Base-by-base conservation (phyloP, 1,284 basidiomycete genomes). In the Ustilago sp. region DNA sequence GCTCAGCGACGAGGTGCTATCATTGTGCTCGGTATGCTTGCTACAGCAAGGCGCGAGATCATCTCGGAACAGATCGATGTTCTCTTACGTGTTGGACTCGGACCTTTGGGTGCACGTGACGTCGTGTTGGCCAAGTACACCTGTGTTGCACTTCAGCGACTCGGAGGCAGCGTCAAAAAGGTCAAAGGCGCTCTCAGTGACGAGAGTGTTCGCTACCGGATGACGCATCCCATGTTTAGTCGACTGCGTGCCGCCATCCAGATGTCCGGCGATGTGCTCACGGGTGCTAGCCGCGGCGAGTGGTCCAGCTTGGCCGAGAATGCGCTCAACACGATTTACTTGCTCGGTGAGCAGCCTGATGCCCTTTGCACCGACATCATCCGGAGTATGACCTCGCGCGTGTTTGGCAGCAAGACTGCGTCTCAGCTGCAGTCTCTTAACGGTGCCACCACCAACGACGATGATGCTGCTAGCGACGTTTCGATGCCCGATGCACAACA, bases 131-230 rank as follows among this genome's bases (percentile, higher is more conserved):
- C 95, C 0, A 90, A 93, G 59, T 98, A 98, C 85, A 97, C 95
- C 0, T 98, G 94, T 82, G 91, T 98, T 53, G 95, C 95, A 0
- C 88, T 99, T 38, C 94, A 96, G 80, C 90, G 96, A 0, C 88
- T 99, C 17, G 93, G 94, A 55, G 97, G 97, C 1, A 97, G 93
- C 80, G 93, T 91, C 36, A 99, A 98, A 89, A 99, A 98, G 86
- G 91, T 99, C 79, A 99, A 99, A 88, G 96, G 86, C 45, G 77
- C 80, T 19, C 89, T 98, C 15, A 88, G 91, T 31, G 94, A 98
- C 88, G 93, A 94, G 81, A 93, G 91, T 6, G 89, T 95, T 63
- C 91, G 96, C 3, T 88, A 95, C 59, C 92, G 93, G 3, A 98
- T 98, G 93, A 91, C 93, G 50, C 93, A 92, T 72, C 89, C 91